Conservation (phyloP, 192 early-diverging fungal species). For the Globomyces pollinis-pini region DNA sequence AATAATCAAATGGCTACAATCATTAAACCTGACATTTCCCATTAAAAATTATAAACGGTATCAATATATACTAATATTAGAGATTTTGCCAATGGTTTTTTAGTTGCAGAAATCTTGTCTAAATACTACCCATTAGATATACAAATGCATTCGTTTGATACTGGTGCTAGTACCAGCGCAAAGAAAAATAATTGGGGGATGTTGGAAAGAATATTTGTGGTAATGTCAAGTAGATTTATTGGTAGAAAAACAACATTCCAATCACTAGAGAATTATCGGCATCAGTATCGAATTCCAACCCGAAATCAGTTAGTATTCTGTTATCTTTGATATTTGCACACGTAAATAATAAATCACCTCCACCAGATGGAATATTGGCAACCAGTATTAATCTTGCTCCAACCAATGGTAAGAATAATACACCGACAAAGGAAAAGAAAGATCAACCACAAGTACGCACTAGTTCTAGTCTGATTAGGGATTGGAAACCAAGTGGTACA, state of each 20-base stretch:
- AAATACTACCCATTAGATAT: slow-evolving; percentile 35
- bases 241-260: slow-evolving; percentile 28
- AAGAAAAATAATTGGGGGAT: slow-evolving; percentile 42
- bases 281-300: slow-evolving; percentile 15
- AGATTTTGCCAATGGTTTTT: slow-evolving; percentile 41
- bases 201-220: slow-evolving; percentile 24
- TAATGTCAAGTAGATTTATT: neutral
- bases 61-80: slow-evolving; percentile 8
- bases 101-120: slow-evolving; percentile 41
- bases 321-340: slow-evolving; percentile 21
- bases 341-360: neutral
- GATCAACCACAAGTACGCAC: neutral
- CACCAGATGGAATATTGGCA: neutral
- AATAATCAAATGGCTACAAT: slow-evolving; percentile 43
- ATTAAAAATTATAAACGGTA: slow-evolving; percentile 38
- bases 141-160: slow-evolving; percentile 42
- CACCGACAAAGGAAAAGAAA: neutral
- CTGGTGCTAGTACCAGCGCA: slow-evolving; percentile 28
- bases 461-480: too few species aligned
- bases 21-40: slow-evolving; percentile 29
- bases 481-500: neutral
- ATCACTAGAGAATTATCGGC: slow-evolving; percentile 15
- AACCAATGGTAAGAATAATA: neutral
- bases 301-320: slow-evolving; percentile 24
- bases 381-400: neutral